These are phyloP conservation scores for Trichoderma semiorbis DNA, from an alignment of 2,329 filamentous ascomycete genomes.

Conservation along the genomic window DNA sequence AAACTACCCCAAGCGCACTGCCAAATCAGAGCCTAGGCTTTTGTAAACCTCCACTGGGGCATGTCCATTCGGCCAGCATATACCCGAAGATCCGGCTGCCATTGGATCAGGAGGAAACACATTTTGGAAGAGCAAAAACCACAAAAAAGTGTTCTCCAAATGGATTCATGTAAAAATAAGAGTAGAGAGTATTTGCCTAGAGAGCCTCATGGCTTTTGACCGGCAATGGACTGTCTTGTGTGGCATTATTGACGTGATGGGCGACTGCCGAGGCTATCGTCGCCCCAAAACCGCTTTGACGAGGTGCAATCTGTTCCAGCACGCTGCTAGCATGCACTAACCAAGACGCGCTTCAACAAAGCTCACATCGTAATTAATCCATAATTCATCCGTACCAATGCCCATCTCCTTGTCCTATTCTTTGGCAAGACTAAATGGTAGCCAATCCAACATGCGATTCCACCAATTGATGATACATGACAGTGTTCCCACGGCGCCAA, in stretches of 20 bases:
- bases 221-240: neutral
- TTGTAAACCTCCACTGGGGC: neutral
- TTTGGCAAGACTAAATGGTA: neutral
- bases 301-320: neutral
- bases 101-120: neutral
- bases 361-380: neutral
- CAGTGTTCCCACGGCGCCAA: neutral
- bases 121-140: neutral
- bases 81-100: conserved; percentile 6
- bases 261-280: conserved; percentile 1
- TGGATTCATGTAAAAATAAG: neutral
- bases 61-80: neutral
- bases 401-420: neutral
- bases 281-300: neutral
- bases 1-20: conserved; percentile 14
- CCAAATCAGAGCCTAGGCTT: conserved; percentile 12
- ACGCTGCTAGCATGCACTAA: neutral
- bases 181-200: neutral
- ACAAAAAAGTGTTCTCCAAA: neutral
- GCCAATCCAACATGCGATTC: neutral
- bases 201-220: neutral
- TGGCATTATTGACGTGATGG: neutral
- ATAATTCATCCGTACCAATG: neutral
- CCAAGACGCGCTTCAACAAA: neutral
- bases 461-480: neutral